These are phyloP conservation scores for Corylus avellana DNA, from an alignment of 306 rosid genomes.

Conservation along the genomic window DNA sequence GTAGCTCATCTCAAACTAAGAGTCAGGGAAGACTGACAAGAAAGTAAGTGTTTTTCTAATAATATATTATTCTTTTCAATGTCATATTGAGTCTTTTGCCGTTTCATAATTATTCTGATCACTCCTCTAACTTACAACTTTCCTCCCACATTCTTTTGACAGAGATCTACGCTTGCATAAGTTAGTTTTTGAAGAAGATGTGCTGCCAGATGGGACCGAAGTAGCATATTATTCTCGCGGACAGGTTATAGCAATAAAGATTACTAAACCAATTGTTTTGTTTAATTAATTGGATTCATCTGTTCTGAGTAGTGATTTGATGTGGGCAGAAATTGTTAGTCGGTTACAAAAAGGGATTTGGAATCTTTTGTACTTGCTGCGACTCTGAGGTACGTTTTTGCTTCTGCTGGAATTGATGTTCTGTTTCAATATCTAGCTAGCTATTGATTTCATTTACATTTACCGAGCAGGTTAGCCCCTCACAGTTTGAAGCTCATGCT, in stretches of 20 bases:
- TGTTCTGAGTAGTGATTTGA: conserved; percentile 31
- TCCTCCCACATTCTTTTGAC: conserved; percentile 10
- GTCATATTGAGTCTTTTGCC: background rate
- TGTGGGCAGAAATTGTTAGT: conserved; percentile 62
- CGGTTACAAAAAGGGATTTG: conserved; percentile 76
- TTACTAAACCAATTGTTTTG: conserved; percentile 2
- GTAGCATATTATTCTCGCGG: conserved; percentile 74
- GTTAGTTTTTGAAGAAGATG: conserved; percentile 81
- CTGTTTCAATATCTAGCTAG: conserved; percentile 1
- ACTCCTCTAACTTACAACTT: conserved; percentile 4
- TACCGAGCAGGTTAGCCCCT: conserved; percentile 76
- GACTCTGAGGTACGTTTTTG: conserved; percentile 57
- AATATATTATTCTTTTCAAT: background rate
- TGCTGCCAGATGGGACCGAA: conserved; percentile 84
- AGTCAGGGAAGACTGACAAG: conserved; percentile 81
- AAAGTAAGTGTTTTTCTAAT: conserved; percentile 56
- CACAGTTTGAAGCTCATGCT: conserved; percentile 96
- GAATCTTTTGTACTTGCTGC: conserved; percentile 80
- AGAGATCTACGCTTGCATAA: conserved; percentile 92
- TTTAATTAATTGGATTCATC: conserved; percentile 13
- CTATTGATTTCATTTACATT: conserved; percentile 7
- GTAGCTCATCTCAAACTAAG: conserved; percentile 53
- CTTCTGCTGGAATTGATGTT: conserved; percentile 11
- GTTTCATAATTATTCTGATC: conserved; percentile 2
- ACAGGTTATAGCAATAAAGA: conserved; percentile 50